phyloP scores from a whole-genome alignment of 805 yeast species.

The Candida gorgasii region DNA sequence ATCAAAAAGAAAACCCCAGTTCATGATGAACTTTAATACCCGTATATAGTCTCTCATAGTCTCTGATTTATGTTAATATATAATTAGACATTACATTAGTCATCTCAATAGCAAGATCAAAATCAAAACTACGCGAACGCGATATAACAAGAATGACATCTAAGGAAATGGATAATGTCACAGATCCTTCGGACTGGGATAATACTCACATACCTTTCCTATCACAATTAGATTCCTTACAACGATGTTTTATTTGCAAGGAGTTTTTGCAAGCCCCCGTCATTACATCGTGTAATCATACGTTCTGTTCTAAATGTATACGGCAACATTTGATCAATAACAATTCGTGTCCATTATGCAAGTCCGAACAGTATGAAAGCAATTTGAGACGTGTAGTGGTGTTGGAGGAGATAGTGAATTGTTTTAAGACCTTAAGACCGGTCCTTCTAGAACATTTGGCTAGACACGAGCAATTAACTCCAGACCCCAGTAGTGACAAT shows the following conservation, averaged over 20 bases:
- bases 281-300: conserved; percentile 81
- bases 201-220: conserved; percentile 55
- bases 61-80: not conserved
- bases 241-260: conserved; percentile 87
- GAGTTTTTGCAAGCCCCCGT: conserved; percentile 81
- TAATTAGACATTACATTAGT: too few relatives aligned
- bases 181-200: conserved; percentile 77
- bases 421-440: conserved; percentile 43
- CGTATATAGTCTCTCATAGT: not conserved
- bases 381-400: conserved; percentile 64
- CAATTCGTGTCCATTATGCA: conserved; percentile 76
- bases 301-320: conserved; percentile 86
- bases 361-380: conserved; percentile 68
- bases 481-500: conserved; percentile 1
- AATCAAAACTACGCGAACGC: conserved; percentile 5
- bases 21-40: conserved; percentile 15
- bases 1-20: conserved; percentile 8
- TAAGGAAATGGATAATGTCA: conserved; percentile 13
- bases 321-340: conserved; percentile 63
- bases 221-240: conserved; percentile 62
- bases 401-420: conserved; percentile 67
- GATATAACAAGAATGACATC: conserved; percentile 1
- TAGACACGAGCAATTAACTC: not conserved
- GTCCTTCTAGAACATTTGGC: not conserved
- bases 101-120: not conserved